Base-by-base conservation (phyloP, 2,329 filamentous ascomycete species). In the Penicillium hordei region DNA sequence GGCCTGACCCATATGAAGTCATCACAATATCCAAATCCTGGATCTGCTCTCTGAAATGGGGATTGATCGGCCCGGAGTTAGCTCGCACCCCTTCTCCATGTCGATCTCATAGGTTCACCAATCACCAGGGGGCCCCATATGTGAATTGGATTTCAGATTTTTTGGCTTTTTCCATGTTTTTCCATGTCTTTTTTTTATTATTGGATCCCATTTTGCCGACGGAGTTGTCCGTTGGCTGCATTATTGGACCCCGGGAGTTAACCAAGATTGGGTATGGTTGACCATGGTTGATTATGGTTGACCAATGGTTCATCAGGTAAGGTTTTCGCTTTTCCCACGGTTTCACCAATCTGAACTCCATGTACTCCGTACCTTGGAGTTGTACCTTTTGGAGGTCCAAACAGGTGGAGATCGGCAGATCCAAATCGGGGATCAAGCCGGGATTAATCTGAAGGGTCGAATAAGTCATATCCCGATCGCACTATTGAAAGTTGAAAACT, bases 1-100 rank as follows among this genome's bases (percentile, higher is more conserved):
- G 46, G 48, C 50, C 39, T 59, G 48, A 44, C 15, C 31, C 5
- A 10, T n/a, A 62, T 66, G 64, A 67, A 62, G 62, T 65, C 64
- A 66, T 58, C 40, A 19, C 19, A 55, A 23, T 21, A 29, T 52
- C 31, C 34, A 57, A 60, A 55, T 56, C 61, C 46, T 58, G 52
- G 51, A 56, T 57, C 59, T 60, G 27, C 34, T 15, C 27, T 42
- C 55, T 52, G 39, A 48, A 63, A 62, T 43, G 31, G 60, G 62
- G 34, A 51, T 31, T 15, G 64, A 66, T 66, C 63, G 50, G 12
- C 17, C 53, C 38, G 48, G 57, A 58, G 52, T 56, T 60, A 48
- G 43, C 43, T 55, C 31, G 34, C 50, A 46, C 49, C 52, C 38
- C 33, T 53, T 49, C 53, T 51, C 49, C 25, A 34, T 27, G 34